A percentile compares a stretch with the other conserved stretches of the same genome.
These are phyloP conservation scores for Crassisporium funariophilum DNA, from an alignment of 768 basidiomycete genomes.

Conservation along the genomic window DNA sequence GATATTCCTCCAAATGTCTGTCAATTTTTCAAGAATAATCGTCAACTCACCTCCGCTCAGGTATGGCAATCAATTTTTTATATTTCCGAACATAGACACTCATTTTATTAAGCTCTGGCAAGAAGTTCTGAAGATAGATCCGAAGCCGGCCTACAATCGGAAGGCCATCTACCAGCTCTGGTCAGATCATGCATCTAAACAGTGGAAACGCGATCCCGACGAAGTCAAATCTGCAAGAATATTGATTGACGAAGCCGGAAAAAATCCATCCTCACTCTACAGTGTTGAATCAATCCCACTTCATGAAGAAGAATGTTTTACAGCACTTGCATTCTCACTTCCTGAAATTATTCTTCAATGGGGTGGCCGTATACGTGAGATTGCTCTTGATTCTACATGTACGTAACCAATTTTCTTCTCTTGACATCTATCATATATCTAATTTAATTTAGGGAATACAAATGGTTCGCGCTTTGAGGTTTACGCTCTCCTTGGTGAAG, in stretches of 20 bases:
- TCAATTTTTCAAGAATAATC: too few species aligned
- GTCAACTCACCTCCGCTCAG: too few species aligned
- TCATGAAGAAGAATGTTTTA: constrained; percentile 13
- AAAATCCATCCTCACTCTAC: background rate
- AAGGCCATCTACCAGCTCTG: constrained; percentile 25
- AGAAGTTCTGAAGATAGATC: constrained; percentile 4
- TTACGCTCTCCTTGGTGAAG: constrained; percentile 33
- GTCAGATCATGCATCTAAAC: constrained; percentile 10
- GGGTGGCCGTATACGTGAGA: constrained; percentile 25
- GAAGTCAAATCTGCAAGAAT: constrained; percentile 30
- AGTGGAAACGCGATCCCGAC: constrained; percentile 27
- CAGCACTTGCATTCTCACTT: constrained; percentile 27
- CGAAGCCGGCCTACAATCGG: constrained; percentile 5
- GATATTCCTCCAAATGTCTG: too few species aligned
- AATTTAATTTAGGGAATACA: constrained; percentile 24
- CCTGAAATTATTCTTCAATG: constrained; percentile 23
- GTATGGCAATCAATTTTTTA: too few species aligned
- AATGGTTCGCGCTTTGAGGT: constrained; percentile 34
- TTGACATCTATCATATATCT: background rate
- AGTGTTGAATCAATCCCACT: constrained; percentile 6
- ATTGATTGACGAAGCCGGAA: constrained; percentile 18
- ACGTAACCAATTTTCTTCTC: constrained; percentile 1
- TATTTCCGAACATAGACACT: too few species aligned
- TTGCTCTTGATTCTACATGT: constrained; percentile 34
- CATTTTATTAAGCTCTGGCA: constrained; percentile 7